These are phyloP conservation scores for Violaceomyces palustris DNA, from an alignment of 1,284 basidiomycete species.

Conservation along the genomic window DNA sequence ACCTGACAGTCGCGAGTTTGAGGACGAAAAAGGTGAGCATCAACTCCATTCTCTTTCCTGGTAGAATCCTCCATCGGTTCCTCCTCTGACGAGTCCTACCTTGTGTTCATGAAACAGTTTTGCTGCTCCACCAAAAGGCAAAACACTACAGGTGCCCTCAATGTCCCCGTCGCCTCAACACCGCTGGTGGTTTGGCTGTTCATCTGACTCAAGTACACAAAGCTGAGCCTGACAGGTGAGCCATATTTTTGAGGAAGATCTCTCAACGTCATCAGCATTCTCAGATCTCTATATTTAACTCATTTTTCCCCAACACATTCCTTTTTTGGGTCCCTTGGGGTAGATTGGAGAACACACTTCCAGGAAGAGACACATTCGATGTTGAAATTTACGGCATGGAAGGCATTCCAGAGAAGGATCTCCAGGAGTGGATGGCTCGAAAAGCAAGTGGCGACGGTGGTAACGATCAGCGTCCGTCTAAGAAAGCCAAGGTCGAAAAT, in stretches of 20 bases:
- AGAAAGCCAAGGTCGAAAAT: slow-evolving; percentile 79
- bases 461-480: slow-evolving; percentile 58
- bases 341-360: slow-evolving; percentile 90
- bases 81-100: background rate
- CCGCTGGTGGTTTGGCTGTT: slow-evolving; percentile 94
- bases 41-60: background rate
- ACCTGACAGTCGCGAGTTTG: slow-evolving; percentile 48
- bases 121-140: slow-evolving; percentile 98
- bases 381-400: slow-evolving; percentile 99
- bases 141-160: slow-evolving; percentile 98
- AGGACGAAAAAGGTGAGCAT: slow-evolving; percentile 47
- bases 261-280: background rate
- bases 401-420: slow-evolving; percentile 87
- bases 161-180: slow-evolving; percentile 91
- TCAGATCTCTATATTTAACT: background rate
- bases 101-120: slow-evolving; percentile 59
- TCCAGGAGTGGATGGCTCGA: slow-evolving; percentile 89
- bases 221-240: slow-evolving; percentile 88
- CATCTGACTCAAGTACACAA: slow-evolving; percentile 99
- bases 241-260: too few relatives aligned
- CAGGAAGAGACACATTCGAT: slow-evolving; percentile 93
- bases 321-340: slow-evolving; percentile 39
- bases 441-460: slow-evolving; percentile 27
- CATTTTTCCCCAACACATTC: background rate
- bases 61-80: background rate